Percentiles rank a stretch among this genome's conserved stretches.
These are phyloP conservation scores for Lojkania enalia DNA, from an alignment of 2,329 filamentous ascomycete species.

Conservation along the genomic window DNA sequence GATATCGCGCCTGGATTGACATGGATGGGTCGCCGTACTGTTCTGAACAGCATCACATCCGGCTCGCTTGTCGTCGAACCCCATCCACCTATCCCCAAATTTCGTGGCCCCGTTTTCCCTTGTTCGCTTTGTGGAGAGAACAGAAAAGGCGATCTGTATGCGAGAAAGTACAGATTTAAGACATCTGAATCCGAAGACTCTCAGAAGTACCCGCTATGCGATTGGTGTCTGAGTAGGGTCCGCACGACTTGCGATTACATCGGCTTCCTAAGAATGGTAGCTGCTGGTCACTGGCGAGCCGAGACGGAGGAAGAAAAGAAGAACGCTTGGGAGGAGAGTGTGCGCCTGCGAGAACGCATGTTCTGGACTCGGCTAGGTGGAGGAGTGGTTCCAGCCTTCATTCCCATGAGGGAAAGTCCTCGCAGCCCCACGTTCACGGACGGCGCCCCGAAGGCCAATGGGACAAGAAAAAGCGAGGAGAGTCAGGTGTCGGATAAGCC, in stretches of 20 bases:
- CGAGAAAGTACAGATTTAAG: constrained; percentile 84
- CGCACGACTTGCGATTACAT: constrained; percentile 91
- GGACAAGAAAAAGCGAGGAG: constrained; percentile 34
- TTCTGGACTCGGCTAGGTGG: constrained; percentile 95
- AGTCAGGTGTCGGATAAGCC: constrained; percentile 25
- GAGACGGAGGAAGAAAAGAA: constrained; percentile 83
- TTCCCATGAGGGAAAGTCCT: constrained; percentile 39
- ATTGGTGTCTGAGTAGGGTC: constrained; percentile 81
- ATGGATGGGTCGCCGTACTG: constrained; percentile 86
- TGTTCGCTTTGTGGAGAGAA: constrained; percentile 90
- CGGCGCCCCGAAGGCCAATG: constrained; percentile 17
- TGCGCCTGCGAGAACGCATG: constrained; percentile 88
- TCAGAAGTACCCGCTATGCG: constrained; percentile 86
- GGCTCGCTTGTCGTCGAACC: constrained; percentile 89
- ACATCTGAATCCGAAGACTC: constrained; percentile 85
- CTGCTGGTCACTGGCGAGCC: constrained; percentile 87
- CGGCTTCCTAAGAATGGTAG: constrained; percentile 86
- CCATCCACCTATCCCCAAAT: constrained; percentile 55
- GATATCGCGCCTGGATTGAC: constrained; percentile 89
- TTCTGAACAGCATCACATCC: constrained; percentile 80
- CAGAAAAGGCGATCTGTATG: constrained; percentile 69
- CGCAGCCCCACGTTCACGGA: constrained; percentile 36
- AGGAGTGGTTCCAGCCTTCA: constrained; percentile 74
- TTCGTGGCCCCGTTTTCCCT: constrained; percentile 62
- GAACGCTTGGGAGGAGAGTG: constrained; percentile 91